These are phyloP conservation scores for Pseudogymnoascus sp. DNA, from an alignment of 2,329 filamentous ascomycete genomes.

Conservation along the genomic window DNA sequence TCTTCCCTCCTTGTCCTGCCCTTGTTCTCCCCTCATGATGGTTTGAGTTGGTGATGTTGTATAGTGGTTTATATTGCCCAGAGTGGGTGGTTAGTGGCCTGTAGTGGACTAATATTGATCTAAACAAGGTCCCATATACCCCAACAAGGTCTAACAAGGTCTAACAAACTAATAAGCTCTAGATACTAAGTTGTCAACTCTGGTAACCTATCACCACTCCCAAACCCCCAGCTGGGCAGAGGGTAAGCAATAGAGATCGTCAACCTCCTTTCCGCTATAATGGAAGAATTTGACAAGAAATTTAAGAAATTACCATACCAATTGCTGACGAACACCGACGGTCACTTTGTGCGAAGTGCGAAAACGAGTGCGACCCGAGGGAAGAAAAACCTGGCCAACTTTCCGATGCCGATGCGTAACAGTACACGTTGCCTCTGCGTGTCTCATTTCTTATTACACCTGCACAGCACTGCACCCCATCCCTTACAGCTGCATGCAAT, in stretches of 20 bases:
- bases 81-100: too few relatives aligned
- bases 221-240: neutral
- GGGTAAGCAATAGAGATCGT: neutral
- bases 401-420: neutral
- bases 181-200: neutral
- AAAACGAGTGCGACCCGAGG: neutral
- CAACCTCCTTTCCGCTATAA: neutral
- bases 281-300: neutral
- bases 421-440: neutral
- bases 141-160: neutral
- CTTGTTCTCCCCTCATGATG: neutral
- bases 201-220: neutral
- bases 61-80: too few relatives aligned
- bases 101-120: too few relatives aligned
- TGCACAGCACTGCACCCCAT: neutral
- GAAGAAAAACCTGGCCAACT: too few relatives aligned
- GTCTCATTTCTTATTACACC: neutral
- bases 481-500: neutral
- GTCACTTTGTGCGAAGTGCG: neutral
- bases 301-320: neutral
- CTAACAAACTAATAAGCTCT: neutral
- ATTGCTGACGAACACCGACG: neutral
- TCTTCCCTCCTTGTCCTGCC: too few relatives aligned
- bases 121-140: too few relatives aligned
- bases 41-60: too few relatives aligned